These are phyloP conservation scores for Pythium pectinolyticum DNA, from an alignment of 352 stramenopile species.

Conservation along the genomic window DNA sequence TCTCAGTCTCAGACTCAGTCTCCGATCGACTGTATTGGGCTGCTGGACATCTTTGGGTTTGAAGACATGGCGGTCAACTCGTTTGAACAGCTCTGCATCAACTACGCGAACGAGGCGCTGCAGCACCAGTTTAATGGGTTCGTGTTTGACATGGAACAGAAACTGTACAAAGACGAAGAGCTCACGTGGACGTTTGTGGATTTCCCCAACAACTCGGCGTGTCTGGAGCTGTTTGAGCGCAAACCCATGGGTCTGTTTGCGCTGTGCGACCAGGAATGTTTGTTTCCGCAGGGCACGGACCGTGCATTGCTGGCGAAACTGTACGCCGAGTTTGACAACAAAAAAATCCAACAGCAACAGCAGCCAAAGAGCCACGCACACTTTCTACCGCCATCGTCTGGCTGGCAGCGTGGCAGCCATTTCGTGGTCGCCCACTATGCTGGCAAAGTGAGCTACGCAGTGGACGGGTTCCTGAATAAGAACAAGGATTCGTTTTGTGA, in stretches of 20 bases:
- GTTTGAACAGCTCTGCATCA: slow-evolving; percentile 91
- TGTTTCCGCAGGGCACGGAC: slow-evolving; percentile 77
- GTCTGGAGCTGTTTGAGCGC: slow-evolving; percentile 80
- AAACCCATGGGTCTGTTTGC: slow-evolving; percentile 80
- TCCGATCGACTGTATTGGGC: slow-evolving; percentile 67
- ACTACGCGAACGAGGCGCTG: slow-evolving; percentile 87
- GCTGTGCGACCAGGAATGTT: slow-evolving; percentile 79
- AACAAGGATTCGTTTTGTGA: slow-evolving; percentile 90
- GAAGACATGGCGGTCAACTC: slow-evolving; percentile 86
- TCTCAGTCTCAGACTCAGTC: background rate
- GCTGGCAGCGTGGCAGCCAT: slow-evolving; percentile 55
- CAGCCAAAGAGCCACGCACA: slow-evolving; percentile 47
- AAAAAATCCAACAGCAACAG: no score
- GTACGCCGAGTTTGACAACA: slow-evolving; percentile 73
- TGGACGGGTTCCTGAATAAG: slow-evolving; percentile 86
- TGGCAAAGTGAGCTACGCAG: slow-evolving; percentile 74
- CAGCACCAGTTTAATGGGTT: slow-evolving; percentile 90
- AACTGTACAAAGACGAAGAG: slow-evolving; percentile 70
- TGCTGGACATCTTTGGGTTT: slow-evolving; percentile 90
- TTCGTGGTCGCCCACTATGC: slow-evolving; percentile 90
- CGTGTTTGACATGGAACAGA: slow-evolving; percentile 91
- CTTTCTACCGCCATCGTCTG: slow-evolving; percentile 44
- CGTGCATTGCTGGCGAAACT: slow-evolving; percentile 74
- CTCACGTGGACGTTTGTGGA: slow-evolving; percentile 78
- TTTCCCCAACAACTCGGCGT: slow-evolving; percentile 78